A percentile compares a stretch with the other conserved stretches of the same genome.
These are phyloP conservation scores for Blastobotrys robertii DNA, from an alignment of 805 yeast species.

Conservation along the genomic window DNA sequence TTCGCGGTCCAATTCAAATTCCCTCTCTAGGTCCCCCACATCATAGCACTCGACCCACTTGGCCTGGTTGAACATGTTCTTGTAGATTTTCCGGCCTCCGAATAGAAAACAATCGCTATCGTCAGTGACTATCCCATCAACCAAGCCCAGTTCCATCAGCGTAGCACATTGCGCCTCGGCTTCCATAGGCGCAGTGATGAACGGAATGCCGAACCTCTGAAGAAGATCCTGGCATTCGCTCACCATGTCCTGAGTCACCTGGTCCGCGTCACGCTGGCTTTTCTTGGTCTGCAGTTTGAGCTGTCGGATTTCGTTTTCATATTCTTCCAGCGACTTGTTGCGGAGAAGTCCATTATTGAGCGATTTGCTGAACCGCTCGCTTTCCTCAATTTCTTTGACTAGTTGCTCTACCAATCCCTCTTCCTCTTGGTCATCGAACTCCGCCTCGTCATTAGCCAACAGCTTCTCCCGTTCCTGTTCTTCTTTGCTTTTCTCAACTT, in stretches of 20 bases:
- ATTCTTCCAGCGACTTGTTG: conserved; percentile 6
- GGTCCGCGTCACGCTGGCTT: conserved; percentile 82
- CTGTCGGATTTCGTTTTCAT: conserved; percentile 22
- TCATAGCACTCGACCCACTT: conserved; percentile 83
- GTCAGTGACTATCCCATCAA: conserved; percentile 94
- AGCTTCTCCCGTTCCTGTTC: conserved; percentile 8
- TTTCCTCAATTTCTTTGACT: conserved; percentile 62
- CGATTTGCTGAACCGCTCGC: conserved; percentile 46
- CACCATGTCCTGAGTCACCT: conserved; percentile 78
- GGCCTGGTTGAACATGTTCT: conserved; percentile 90
- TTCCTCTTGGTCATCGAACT: conserved; percentile 55
- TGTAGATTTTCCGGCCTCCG: conserved; percentile 75
- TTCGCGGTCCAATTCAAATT: conserved; percentile 53
- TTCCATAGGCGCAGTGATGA: conserved; percentile 93
- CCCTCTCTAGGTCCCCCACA: conserved; percentile 44
- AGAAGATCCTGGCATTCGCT: conserved; percentile 83
- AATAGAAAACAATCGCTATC: conserved; percentile 94
- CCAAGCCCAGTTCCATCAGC: conserved; percentile 53
- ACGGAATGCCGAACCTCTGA: conserved; percentile 87
- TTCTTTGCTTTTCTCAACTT: conserved; percentile 1
- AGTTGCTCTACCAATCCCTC: conserved; percentile 53
- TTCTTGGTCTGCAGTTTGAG: conserved; percentile 54
- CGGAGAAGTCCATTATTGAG: conserved; percentile 22
- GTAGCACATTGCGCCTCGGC: conserved; percentile 99
- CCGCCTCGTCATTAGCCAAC: conserved; percentile 24